Conservation (phyloP, 1,139 yeast genomes). For the Pichia sp. region DNA sequence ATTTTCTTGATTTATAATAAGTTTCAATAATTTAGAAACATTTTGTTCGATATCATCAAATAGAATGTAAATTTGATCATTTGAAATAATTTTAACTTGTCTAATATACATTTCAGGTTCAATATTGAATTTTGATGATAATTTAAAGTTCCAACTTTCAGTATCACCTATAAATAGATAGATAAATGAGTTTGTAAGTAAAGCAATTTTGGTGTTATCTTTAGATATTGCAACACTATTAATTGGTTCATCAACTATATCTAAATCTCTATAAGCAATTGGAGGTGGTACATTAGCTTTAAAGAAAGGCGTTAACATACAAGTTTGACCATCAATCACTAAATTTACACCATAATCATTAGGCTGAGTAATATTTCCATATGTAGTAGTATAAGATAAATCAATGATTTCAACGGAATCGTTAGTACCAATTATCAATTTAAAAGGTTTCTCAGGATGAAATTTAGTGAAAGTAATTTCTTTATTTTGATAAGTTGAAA, state of each 20-base stretch:
- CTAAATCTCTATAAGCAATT: conserved; percentile 62
- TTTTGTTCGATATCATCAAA: conserved; percentile 33
- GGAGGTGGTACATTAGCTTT: conserved; percentile 96
- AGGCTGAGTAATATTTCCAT: conserved; percentile 66
- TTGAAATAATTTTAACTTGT: conserved; percentile 55
- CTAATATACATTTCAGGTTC: conserved; percentile 37
- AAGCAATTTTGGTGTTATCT: conserved; percentile 54
- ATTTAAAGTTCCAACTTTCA: conserved; percentile 34
- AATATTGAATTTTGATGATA: conserved; percentile 32
- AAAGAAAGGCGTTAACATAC: conserved; percentile 74
- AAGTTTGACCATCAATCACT: conserved; percentile 72
- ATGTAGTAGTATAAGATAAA: conserved; percentile 54
- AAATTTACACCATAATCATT: conserved; percentile 69
- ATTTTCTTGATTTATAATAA: neutral
- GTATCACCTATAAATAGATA: conserved; percentile 31
- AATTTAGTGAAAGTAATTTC: conserved; percentile 53
- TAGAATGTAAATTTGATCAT: conserved; percentile 47
- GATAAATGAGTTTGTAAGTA: conserved; percentile 40
- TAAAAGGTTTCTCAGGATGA: conserved; percentile 86
- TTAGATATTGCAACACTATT: conserved; percentile 57
- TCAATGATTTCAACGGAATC: conserved; percentile 55
- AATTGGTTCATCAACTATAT: conserved; percentile 45
- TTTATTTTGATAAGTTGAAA: conserved; percentile 32
- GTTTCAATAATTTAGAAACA: conserved; percentile 4
- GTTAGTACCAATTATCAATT: conserved; percentile 56